Percentiles rank a stretch among this genome's conserved stretches.
Conservation (phyloP, 768 basidiomycete genomes). For the Mycena maculata region DNA sequence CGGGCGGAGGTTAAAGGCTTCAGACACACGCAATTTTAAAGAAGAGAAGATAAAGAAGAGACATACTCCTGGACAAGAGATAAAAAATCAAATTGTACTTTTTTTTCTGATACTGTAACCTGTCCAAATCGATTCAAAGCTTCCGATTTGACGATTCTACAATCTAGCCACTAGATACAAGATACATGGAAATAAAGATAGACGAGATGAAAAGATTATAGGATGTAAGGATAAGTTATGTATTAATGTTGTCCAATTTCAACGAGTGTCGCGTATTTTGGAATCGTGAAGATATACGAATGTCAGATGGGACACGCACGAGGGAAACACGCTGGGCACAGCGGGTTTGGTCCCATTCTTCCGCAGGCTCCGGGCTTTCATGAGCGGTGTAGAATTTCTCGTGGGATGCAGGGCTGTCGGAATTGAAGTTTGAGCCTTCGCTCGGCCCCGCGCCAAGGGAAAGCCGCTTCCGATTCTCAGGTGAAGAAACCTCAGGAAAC, state of each 20-base stretch:
- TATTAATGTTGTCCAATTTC: slow-evolving; percentile 22
- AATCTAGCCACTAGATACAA: slow-evolving; percentile 3
- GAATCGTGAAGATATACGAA: slow-evolving; percentile 49
- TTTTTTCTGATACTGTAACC: neutral
- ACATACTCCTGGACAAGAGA: too few species aligned
- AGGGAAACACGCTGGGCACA: slow-evolving; percentile 88
- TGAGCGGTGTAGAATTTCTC: slow-evolving; percentile 59
- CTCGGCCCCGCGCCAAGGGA: slow-evolving; percentile 6
- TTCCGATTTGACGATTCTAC: neutral
- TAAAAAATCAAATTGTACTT: neutral
- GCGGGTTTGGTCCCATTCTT: slow-evolving; percentile 88
- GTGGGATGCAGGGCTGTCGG: slow-evolving; percentile 39
- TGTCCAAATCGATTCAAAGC: too few species aligned
- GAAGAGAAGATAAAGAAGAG: neutral
- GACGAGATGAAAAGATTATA: slow-evolving; percentile 24
- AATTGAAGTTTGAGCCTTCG: slow-evolving; percentile 13
- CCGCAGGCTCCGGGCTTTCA: slow-evolving; percentile 73
- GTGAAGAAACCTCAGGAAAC: slow-evolving; percentile 40
- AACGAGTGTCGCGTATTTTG: slow-evolving; percentile 34
- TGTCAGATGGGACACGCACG: slow-evolving; percentile 73
- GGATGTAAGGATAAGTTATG: slow-evolving; percentile 21
- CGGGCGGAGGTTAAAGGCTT: too few species aligned
- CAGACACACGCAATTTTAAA: too few species aligned
- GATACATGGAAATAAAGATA: slow-evolving; percentile 31
- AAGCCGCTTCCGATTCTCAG: slow-evolving; percentile 1